phyloP scores from a whole-genome alignment of 345 rosid genomes.

The Dimocarpus longan region DNA sequence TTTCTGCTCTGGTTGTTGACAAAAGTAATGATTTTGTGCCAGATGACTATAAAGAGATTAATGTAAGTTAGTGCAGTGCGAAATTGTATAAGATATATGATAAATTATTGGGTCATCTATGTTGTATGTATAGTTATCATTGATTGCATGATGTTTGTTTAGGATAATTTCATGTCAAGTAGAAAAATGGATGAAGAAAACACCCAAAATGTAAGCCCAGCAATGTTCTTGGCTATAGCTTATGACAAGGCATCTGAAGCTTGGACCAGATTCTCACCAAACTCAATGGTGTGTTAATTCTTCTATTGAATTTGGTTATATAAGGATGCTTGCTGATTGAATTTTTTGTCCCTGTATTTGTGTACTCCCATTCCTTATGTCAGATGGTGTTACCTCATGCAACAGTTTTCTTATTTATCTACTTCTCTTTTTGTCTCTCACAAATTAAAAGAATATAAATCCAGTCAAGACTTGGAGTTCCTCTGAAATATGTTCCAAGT shows the following conservation, averaged over 20 bases:
- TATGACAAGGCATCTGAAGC: constrained; percentile 93
- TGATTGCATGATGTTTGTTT: constrained; percentile 19
- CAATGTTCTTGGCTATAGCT: constrained; percentile 86
- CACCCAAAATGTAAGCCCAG: constrained; percentile 49
- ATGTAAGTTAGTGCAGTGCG: constrained; percentile 48
- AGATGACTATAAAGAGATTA: constrained; percentile 70
- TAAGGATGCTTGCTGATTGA: constrained; percentile 1
- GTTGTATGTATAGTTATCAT: constrained; percentile 7
- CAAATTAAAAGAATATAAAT: not conserved
- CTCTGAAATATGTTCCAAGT: not conserved
- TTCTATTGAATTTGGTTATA: constrained; percentile 2
- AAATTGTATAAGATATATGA: constrained; percentile 16
- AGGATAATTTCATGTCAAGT: constrained; percentile 73
- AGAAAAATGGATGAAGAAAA: constrained; percentile 61
- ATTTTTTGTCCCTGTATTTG: not conserved
- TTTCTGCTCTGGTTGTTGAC: constrained; percentile 80
- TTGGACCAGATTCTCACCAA: constrained; percentile 81
- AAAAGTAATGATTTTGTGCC: constrained; percentile 74
- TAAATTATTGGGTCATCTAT: not conserved
- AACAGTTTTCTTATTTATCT: not conserved
- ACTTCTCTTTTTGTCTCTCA: not conserved
- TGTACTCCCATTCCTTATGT: not conserved
- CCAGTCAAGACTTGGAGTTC: not conserved
- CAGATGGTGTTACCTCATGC: not conserved
- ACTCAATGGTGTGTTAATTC: constrained; percentile 57